Conservation (phyloP, 148 eudicot genomes). For the Polygonum aviculare region DNA sequence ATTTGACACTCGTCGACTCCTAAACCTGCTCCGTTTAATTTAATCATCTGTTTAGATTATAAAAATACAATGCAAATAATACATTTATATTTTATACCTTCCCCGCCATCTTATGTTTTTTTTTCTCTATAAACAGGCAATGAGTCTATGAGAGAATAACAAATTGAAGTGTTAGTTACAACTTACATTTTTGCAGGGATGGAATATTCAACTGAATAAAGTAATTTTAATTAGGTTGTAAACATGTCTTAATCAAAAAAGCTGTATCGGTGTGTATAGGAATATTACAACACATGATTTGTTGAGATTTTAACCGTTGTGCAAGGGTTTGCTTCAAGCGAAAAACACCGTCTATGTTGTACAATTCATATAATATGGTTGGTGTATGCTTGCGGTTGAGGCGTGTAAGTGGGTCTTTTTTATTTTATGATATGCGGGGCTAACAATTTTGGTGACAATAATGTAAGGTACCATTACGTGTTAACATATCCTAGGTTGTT, state of each 20-base stretch:
- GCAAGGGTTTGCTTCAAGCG: background rate
- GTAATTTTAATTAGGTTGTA: background rate
- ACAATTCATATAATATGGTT: background rate
- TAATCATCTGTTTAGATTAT: background rate
- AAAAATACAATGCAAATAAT: background rate
- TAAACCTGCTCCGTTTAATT: background rate
- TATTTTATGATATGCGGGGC: background rate
- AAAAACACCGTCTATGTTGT: background rate
- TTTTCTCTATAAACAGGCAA: no score
- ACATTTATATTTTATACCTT: no score
- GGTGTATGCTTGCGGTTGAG: conserved; percentile 1
- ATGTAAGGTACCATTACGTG: background rate
- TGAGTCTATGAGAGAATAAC: background rate
- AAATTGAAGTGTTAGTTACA: background rate
- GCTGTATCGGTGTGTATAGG: background rate
- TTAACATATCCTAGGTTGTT: background rate
- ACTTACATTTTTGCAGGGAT: background rate
- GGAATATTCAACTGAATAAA: background rate
- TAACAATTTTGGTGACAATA: background rate
- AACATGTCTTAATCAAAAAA: background rate
- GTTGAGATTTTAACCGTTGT: background rate
- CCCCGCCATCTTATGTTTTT: background rate
- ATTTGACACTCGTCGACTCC: background rate
- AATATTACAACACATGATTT: background rate
- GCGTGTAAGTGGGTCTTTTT: background rate